Evolutionary conservation across 2,329 filamentous ascomycete genomes (phyloP), one percentile per base, ranked within the genome.

Genomic region (Beauveria brongniartii): DNA sequence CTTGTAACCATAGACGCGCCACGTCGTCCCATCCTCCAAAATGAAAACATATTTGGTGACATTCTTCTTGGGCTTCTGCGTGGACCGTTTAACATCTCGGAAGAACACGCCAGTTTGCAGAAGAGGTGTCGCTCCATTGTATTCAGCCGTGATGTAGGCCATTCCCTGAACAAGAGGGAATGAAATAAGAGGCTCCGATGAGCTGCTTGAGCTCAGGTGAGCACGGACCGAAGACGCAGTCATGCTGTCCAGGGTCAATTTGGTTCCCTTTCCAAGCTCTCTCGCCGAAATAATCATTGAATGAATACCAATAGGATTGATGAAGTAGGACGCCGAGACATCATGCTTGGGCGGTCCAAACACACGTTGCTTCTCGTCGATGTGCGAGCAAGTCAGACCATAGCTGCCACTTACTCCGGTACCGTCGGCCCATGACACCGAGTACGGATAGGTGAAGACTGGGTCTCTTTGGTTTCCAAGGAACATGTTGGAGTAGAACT

Each of bases 151-250:
- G 20, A 96, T 79, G 67, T 92, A 96, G 0, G 85, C 88, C 85
- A 95, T 94, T 12, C 94, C 94, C 70, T 97, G 93, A 0, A 96
- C 85, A 8, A 97, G 70, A 0, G 92, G 92, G 65, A 96, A 91
- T 0, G 84, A 87, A 22, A 97, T 81, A 1, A 82, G 78, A 0
- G 88, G 82, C 1, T 78, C 71, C 8, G 81, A 79, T 3, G 77
- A 77, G n/a, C 72, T 69, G 24, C 78, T 75, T 3, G 80, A 78
- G 55, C 77, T 81, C 37, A 97, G 77, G 50, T 89, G 87, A 51
- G 91, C 84, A 64, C 91, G 85, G 16, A 75, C 82, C 41, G 78
- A 89, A 69, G 78, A 87, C 57, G 78, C 83, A 61, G 78, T 86
- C 65, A 81, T 72, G 66, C 74, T 77, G 71, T 83, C 78, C 16